phyloP scores from a whole-genome alignment of 306 rosid species.

The Castanea crenata region DNA sequence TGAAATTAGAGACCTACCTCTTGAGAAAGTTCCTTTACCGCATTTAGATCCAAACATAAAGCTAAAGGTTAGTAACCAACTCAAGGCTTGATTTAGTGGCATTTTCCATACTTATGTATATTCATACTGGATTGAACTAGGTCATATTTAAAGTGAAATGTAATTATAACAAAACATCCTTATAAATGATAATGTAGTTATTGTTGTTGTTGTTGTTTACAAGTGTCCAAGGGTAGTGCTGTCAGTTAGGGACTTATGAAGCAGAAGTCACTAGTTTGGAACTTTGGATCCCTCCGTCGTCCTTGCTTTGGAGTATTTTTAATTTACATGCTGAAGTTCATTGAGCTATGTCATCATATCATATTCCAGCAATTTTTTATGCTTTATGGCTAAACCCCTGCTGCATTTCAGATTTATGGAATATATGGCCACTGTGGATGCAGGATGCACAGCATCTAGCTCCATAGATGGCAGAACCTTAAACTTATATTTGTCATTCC shows the following conservation, averaged over 20 bases:
- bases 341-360: too few relatives aligned
- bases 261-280: too few relatives aligned
- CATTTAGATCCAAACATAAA: slow-evolving; percentile 51
- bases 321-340: background rate
- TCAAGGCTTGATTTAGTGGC: background rate
- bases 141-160: background rate
- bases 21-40: slow-evolving; percentile 54
- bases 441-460: background rate
- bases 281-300: too few relatives aligned
- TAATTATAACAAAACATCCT: background rate
- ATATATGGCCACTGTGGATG: background rate
- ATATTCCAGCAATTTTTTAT: background rate
- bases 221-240: too few relatives aligned
- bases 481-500: background rate
- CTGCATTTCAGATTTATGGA: background rate
- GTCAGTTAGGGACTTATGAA: too few relatives aligned
- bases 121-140: background rate
- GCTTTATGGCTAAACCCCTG: background rate
- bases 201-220: too few relatives aligned
- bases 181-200: background rate
- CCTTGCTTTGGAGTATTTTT: background rate
- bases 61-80: slow-evolving; percentile 54
- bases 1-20: slow-evolving; percentile 78
- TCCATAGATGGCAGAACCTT: background rate
- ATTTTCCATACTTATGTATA: background rate